Conservation (phyloP, 495 filamentous ascomycete genomes). For the Penicillium psychrofluorescens region DNA sequence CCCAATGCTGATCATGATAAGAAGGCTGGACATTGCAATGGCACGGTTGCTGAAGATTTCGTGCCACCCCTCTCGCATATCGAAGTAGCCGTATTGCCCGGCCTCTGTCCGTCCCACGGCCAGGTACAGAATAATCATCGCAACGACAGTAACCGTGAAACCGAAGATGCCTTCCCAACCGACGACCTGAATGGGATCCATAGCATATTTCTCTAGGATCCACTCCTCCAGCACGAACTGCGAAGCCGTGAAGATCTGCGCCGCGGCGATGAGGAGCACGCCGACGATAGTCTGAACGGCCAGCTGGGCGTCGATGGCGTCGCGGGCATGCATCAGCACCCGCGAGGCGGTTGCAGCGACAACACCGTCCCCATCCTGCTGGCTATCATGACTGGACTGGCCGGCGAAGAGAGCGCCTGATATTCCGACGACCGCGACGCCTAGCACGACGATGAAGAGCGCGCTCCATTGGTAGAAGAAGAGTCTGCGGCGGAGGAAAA, state of each 20-base stretch:
- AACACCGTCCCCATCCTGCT: conserved; percentile 19
- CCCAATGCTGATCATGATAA: conserved; percentile 97
- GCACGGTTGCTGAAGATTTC: conserved; percentile 64
- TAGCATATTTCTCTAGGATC: conserved; percentile 80
- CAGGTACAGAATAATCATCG: conserved; percentile 74
- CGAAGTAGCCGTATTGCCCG: conserved; percentile 79
- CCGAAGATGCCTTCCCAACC: conserved; percentile 96
- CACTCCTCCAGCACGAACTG: conserved; percentile 96
- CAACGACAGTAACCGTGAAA: conserved; percentile 71
- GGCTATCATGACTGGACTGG: conserved; percentile 40
- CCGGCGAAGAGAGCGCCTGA: conserved; percentile 74
- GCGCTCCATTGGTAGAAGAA: conserved; percentile 83
- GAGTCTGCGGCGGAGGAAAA: conserved; percentile 75
- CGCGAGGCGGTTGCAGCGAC: conserved; percentile 14
- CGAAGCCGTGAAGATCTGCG: conserved; percentile 92
- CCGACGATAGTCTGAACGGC: conserved; percentile 71
- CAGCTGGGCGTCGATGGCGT: conserved; percentile 41
- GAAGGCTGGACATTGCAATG: conserved; percentile 65
- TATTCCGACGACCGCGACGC: conserved; percentile 84
- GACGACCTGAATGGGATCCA: conserved; percentile 85
- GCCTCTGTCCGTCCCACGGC: conserved; percentile 64
- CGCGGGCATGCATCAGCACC: conserved; percentile 17
- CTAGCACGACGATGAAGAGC: conserved; percentile 76
- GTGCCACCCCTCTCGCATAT: conserved; percentile 74
- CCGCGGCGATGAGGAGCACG: conserved; percentile 79